Conservation (phyloP, 768 basidiomycete genomes). For the Boletus edulis region DNA sequence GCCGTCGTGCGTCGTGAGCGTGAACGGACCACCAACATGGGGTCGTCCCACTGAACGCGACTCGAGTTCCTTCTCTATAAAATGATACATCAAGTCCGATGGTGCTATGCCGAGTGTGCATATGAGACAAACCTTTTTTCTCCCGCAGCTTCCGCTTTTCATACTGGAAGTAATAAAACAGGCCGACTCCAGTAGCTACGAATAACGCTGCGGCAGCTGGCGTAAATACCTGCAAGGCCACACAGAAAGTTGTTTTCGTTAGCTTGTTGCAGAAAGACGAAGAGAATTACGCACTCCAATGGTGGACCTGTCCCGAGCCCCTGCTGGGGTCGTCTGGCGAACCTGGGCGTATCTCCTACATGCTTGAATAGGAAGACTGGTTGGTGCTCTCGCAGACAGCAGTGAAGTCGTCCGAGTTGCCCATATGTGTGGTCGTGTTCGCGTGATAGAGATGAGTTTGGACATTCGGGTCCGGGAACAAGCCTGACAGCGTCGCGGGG, state of each 20-base stretch:
- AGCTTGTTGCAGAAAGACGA: not conserved
- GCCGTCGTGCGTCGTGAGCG: constrained; percentile 63
- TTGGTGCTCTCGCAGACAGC: not conserved
- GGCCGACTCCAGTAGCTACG: constrained; percentile 73
- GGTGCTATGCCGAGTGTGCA: not conserved
- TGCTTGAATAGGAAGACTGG: not conserved
- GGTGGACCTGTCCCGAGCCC: constrained; percentile 33
- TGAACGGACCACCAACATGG: constrained; percentile 89
- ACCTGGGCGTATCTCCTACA: constrained; percentile 17
- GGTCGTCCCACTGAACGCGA: constrained; percentile 79
- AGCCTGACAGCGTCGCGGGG: not conserved
- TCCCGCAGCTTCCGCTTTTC: constrained; percentile 82
- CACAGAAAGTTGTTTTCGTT: not conserved
- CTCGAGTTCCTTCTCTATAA: constrained; percentile 69
- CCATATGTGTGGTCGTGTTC: constrained; percentile 12
- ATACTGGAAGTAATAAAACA: constrained; percentile 84
- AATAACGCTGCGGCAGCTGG: constrained; percentile 83
- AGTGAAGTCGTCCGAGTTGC: constrained; percentile 2
- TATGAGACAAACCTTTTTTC: constrained; percentile 58
- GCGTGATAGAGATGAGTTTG: constrained; percentile 21
- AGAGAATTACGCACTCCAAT: constrained; percentile 30
- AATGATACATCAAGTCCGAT: not conserved
- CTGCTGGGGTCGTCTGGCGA: constrained; percentile 20
- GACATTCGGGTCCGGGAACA: constrained; percentile 11
- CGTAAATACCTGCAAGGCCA: constrained; percentile 74